Evolutionary conservation across 306 rosid genomes (phyloP), one percentile per base, ranked within the genome.

Genomic region (Cajanus cajan): DNA sequence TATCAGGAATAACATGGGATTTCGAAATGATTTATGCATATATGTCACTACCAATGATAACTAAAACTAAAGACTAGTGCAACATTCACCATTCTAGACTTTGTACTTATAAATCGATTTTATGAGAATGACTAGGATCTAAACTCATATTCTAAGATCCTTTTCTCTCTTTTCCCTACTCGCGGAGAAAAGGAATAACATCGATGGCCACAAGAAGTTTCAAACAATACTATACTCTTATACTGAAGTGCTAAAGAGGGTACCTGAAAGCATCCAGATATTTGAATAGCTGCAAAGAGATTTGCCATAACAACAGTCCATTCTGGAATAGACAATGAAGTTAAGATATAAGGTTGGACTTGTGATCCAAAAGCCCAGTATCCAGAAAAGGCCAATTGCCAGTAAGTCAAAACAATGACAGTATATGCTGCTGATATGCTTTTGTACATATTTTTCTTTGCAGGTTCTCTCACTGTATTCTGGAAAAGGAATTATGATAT

Each of bases 191-290:
- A 28, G 31, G 31, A 41, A 48, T 48, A n/a, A n/a, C n/a, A n/a
- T n/a, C n/a, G 55, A 48, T 48, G 55, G 39, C 37, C 45, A 18
- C 31, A 54, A 43, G 19, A 54, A 55, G 47, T 40, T 68, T 41
- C 59, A 50, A 47, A 41, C 3, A 54, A 12, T 0, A 13, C 14
- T 15, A 51, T 14, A 39, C 4, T 61, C 12, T 40, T 39, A 1
- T 8, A 51, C 54, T 58, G 37, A 21, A 64, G 76, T 40, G 40
- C 36, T 9, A 24, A 66, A 59, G 28, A 69, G 1, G 4, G 15
- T 68, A 90, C 94, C 91, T 90, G 94, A 86, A 84, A 92, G 84
- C 97, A 90, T 37, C 97, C 97, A 66, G 86, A 84, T 76, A 92
- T 92, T 77, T 92, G 97, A 62, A 90, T 36, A 43, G 92, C 89